Evolutionary conservation across 495 filamentous ascomycete genomes (phyloP), one percentile per base, ranked within the genome.

Genomic region (Trichocladium uniseriatum): DNA sequence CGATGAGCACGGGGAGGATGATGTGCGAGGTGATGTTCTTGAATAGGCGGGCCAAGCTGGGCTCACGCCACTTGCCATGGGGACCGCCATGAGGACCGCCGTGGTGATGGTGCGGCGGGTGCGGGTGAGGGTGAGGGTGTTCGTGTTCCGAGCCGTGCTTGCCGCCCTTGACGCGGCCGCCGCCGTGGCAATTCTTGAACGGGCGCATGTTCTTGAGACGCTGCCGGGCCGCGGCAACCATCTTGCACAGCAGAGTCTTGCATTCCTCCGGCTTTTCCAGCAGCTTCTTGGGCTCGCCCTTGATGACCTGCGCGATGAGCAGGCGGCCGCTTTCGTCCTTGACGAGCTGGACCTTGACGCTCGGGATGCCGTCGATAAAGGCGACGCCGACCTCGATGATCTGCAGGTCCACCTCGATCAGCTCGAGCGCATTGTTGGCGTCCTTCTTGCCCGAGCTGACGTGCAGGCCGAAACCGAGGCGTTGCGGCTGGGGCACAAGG

Each of bases 1-100:
- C 77, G 39, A 79, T 59, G 14, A 74, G 49, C 18, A 78, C 61
- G 0, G 76, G 77, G 19, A 79, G 61, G 16, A 79, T 54, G 28
- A 79, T 70, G 51, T 76, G 70, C 8, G 68, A 60, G 32, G 64
- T 64, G 29, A 78, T 64, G 49, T 68, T 67, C 62, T 63, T 68
- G 38, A 78, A 55, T 22, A 75, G 60, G 44, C 64, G 54, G 35
- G 57, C 57, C 64, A 72, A 72, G 48, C 59, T 67, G 47, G 64
- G 63, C 42, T 65, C 39, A 28, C 7, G 14, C 45, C 34, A 39
- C 14, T 9, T 15, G 29, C n/a, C 18, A 20, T 0, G 15, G 11
- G 32, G 35, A 14, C 3, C 40, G 22, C 51, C 32, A 15, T 36
- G 46, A 31, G 38, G 37, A 42, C 13, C n/a, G 9, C 49, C 29